Conservation (phyloP, 257 asterid species). For the Primulina huaijiensis region DNA sequence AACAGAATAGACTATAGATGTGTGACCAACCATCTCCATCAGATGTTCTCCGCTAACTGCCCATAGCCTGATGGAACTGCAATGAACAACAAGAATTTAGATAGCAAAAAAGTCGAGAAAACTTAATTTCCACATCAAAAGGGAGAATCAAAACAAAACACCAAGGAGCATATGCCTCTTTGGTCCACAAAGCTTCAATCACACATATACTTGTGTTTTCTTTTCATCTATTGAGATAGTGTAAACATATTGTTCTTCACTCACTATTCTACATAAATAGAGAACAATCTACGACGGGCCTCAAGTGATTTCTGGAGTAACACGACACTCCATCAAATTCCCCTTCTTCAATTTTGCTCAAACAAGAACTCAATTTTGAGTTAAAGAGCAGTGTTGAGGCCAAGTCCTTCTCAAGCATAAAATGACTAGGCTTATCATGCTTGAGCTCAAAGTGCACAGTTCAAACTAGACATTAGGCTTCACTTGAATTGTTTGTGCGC, state of each 20-base stretch:
- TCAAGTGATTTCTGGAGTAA: background rate
- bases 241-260: no score
- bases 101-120: conserved; percentile 23
- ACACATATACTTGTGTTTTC: background rate
- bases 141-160: conserved; percentile 6
- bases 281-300: background rate
- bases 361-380: background rate
- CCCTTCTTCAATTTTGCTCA: background rate
- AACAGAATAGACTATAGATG: conserved; percentile 87
- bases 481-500: background rate
- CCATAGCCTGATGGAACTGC: conserved; percentile 91
- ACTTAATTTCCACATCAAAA: conserved; percentile 1
- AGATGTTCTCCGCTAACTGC: conserved; percentile 75
- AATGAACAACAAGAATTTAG: conserved; percentile 29
- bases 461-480: background rate
- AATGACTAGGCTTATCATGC: background rate
- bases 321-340: background rate
- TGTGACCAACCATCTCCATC: conserved; percentile 96
- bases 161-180: background rate
- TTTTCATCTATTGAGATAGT: no score
- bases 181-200: background rate
- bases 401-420: background rate
- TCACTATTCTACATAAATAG: background rate
- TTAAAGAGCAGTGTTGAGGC: background rate
- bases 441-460: background rate